phyloP scores from a whole-genome alignment of 2,329 filamentous ascomycete genomes.

The Neopestalotiopsis sp. region DNA sequence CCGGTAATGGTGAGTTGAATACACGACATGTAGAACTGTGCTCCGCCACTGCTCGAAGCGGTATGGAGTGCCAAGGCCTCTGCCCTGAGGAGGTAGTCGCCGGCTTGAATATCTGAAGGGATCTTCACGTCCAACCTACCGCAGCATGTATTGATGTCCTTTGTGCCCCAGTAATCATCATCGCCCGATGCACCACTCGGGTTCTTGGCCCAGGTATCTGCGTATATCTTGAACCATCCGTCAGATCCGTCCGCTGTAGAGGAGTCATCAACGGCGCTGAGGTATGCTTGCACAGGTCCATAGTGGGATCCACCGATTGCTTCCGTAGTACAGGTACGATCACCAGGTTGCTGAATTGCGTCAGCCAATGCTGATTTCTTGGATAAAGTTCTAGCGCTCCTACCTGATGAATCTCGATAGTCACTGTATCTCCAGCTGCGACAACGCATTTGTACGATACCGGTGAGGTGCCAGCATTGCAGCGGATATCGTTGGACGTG shows the following conservation, averaged over 20 bases:
- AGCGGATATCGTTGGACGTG: slow-evolving; percentile 44
- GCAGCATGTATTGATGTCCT: slow-evolving; percentile 44
- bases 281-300: slow-evolving; percentile 58
- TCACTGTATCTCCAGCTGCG: slow-evolving; percentile 36
- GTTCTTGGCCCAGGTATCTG: slow-evolving; percentile 44
- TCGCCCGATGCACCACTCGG: slow-evolving; percentile 41
- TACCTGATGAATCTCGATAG: slow-evolving; percentile 36
- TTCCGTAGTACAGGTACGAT: slow-evolving; percentile 51
- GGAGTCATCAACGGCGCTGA: slow-evolving; percentile 55
- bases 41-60: slow-evolving; percentile 37
- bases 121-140: slow-evolving; percentile 41
- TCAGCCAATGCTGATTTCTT: background rate
- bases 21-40: slow-evolving; percentile 39
- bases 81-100: slow-evolving; percentile 51
- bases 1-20: slow-evolving; percentile 37
- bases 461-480: slow-evolving; percentile 42
- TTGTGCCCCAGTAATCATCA: slow-evolving; percentile 52
- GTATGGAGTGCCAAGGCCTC: slow-evolving; percentile 32
- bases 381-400: background rate
- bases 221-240: slow-evolving; percentile 60
- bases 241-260: slow-evolving; percentile 47
- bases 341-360: slow-evolving; percentile 45
- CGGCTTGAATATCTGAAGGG: slow-evolving; percentile 43
- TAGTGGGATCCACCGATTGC: slow-evolving; percentile 61
- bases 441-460: slow-evolving; percentile 41